Evolutionary conservation across 805 yeast species (phyloP).

Genomic region (Ogataea saltuana): DNA sequence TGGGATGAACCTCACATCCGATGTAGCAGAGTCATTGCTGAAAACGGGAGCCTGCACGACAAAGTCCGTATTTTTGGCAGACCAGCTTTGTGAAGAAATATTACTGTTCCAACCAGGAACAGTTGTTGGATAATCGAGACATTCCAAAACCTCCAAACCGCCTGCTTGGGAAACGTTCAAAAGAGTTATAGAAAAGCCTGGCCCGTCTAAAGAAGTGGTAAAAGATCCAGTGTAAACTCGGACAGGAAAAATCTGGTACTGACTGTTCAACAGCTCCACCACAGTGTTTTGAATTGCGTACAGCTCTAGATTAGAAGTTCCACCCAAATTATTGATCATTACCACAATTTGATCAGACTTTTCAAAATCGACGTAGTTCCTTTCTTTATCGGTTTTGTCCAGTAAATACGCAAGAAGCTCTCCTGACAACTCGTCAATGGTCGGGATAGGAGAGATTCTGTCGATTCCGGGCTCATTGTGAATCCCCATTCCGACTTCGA

Average conservation of each 20-base stretch:
- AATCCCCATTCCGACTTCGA: slow-evolving; percentile 91
- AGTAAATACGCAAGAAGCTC: slow-evolving; percentile 61
- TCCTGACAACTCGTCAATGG: slow-evolving; percentile 56
- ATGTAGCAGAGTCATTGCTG: slow-evolving; percentile 30
- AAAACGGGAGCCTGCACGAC: slow-evolving; percentile 32
- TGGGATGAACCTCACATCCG: slow-evolving; percentile 31
- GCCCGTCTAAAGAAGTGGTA: slow-evolving; percentile 85
- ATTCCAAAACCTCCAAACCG: slow-evolving; percentile 43
- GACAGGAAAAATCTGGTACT: slow-evolving; percentile 57
- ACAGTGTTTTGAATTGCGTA: slow-evolving; percentile 66
- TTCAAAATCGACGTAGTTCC: slow-evolving; percentile 71
- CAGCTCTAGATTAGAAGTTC: slow-evolving; percentile 76
- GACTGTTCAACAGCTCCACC: slow-evolving; percentile 48
- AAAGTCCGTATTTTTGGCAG: neutral
- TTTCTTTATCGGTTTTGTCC: slow-evolving; percentile 64
- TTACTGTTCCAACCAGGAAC: slow-evolving; percentile 79
- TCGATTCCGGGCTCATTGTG: slow-evolving; percentile 88
- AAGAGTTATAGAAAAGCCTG: slow-evolving; percentile 82
- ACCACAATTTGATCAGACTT: slow-evolving; percentile 61
- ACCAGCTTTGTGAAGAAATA: slow-evolving; percentile 26
- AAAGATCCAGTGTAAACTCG: slow-evolving; percentile 72
- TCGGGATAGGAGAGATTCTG: slow-evolving; percentile 63
- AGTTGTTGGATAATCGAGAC: slow-evolving; percentile 67
- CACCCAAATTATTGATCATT: slow-evolving; percentile 82
- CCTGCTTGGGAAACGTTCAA: slow-evolving; percentile 61